Conservation (phyloP, 345 rosid genomes). For the Moricandia arvensis region DNA sequence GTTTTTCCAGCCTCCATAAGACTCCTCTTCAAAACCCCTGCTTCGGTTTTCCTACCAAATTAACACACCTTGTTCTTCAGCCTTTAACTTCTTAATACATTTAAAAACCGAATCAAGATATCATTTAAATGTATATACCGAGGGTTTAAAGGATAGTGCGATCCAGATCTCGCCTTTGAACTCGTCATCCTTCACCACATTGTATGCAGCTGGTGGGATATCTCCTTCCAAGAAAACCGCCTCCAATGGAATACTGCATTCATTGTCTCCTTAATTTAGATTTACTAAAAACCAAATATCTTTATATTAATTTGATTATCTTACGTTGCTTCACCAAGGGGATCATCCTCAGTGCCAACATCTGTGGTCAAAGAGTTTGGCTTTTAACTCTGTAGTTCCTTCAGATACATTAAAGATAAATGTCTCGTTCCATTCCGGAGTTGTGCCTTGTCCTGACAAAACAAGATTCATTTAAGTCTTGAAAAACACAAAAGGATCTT, state of each 20-base stretch:
- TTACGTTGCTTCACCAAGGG: constrained; percentile 71
- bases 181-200: constrained; percentile 64
- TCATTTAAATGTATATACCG: constrained; percentile 40
- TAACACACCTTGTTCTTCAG: background rate
- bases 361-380: constrained; percentile 79
- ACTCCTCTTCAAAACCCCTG: constrained; percentile 43
- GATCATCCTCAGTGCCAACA: constrained; percentile 50
- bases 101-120: background rate
- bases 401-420: constrained; percentile 62
- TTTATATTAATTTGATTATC: constrained; percentile 15
- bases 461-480: background rate
- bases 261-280: background rate
- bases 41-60: constrained; percentile 33
- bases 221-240: constrained; percentile 59
- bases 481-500: constrained; percentile 20
- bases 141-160: constrained; percentile 61
- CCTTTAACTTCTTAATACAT: background rate
- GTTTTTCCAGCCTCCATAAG: constrained; percentile 68
- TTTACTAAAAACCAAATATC: background rate
- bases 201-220: constrained; percentile 62
- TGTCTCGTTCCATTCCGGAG: constrained; percentile 82
- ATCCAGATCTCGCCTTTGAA: constrained; percentile 66
- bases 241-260: constrained; percentile 58
- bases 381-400: constrained; percentile 47
- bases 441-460: constrained; percentile 54